Conservation (phyloP, 306 rosid genomes). For the Prunus campanulata region DNA sequence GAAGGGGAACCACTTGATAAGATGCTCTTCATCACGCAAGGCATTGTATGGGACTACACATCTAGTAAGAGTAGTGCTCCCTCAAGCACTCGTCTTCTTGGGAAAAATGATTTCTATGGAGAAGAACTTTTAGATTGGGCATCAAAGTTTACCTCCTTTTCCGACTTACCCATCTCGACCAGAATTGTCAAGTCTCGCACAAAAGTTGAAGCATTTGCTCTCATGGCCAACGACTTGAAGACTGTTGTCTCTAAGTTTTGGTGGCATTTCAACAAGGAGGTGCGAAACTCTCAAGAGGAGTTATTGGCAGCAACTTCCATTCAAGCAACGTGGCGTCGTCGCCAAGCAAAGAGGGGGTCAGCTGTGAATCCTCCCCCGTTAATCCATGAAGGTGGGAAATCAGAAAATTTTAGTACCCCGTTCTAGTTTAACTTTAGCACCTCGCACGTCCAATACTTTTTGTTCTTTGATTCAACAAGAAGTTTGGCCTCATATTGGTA, state of each 20-base stretch:
- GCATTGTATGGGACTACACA: background rate
- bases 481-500: too few species aligned
- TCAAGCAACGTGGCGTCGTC: background rate
- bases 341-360: background rate
- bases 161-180: background rate
- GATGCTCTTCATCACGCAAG: background rate
- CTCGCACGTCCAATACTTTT: too few species aligned
- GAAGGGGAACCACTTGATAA: background rate
- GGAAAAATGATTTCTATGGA: background rate
- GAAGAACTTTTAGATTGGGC: background rate
- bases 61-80: background rate
- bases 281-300: background rate
- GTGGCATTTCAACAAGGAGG: slow-evolving; percentile 1
- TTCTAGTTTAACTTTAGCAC: background rate
- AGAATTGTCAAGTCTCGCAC: background rate
- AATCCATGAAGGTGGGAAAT: background rate
- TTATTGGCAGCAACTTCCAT: background rate
- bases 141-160: background rate
- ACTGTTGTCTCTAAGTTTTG: background rate
- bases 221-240: background rate
- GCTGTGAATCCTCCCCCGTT: background rate
- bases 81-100: background rate
- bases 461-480: too few species aligned
- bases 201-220: background rate
- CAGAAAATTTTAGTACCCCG: background rate